Evolutionary conservation across 371 early-diverging fungal genomes (phyloP), one percentile per base, ranked within the genome.

Genomic region (Umbelopsis sp.): DNA sequence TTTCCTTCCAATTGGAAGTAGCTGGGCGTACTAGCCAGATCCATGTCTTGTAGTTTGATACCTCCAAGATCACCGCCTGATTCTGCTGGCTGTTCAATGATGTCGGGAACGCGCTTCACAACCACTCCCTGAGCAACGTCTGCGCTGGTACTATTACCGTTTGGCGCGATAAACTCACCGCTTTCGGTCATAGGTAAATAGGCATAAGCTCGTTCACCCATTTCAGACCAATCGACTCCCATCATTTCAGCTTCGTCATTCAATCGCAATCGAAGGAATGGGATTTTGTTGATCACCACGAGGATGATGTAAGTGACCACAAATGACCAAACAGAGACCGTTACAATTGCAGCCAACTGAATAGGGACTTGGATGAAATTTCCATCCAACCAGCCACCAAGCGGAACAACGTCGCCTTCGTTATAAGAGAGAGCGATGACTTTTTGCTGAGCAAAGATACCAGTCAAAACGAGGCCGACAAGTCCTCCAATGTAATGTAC

Each of bases 401-500:
- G 53, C 12, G 83, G 86, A 12, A 87, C 82, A 5, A 63, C 38
- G 41, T 76, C 77, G 41, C 89, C 90, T 50, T 82, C 87, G 50
- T 92, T 80, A 75, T 85, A 79, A 20, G 85, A 86, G 10, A 93
- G 77, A 25, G 74, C 81, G 51, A 87, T 85, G 46, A 93, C 74
- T 69, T 75, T 75, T 53, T 80, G 77, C 69, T 83, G 75, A 20
- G 93, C 92, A 80, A 93, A 93, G 25, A 93, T 65, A 66, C 92
- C 92, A 0, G 93, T 92, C 63, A 91, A 74, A 7, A 92, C 66
- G 38, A 84, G 78, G 25, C 93, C 94, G 6, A 91, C 78, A 51
- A 91, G 66, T 50, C 95, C 93, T 63, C 92, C 93, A 52, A 92
- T 76, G 63, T 91, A 92, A 76, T 90, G 89, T 7, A 90, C 87